Evolutionary conservation across 2,329 filamentous ascomycete species (phyloP), one percentile per base, ranked within the genome.

Genomic region (Aspergillus ibericus): DNA sequence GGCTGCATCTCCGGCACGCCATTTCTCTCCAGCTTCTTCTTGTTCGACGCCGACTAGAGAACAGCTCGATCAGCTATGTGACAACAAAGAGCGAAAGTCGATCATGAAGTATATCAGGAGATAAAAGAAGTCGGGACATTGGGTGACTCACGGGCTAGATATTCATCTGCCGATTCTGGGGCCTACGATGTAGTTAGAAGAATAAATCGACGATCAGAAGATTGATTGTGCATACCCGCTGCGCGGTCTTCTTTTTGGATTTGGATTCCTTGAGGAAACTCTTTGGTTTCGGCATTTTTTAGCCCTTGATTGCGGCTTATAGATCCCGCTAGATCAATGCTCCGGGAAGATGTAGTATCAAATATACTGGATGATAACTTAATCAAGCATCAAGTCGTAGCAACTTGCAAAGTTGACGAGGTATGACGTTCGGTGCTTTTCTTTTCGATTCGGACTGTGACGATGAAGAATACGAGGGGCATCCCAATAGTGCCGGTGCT

Each of bases 21-120:
- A 90, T 81, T 92, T 92, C 61, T 88, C 87, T 6, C 87, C 88
- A 5, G 85, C 85, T 72, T 90, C 86, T 75, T 92, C 88, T 59
- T 86, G 81, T 32, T 87, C 83, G 55, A 90, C 88, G 10, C 87
- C 88, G 22, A 82, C 84, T 82, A 38, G 13, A 32, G 4, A 8
- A 15, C n/a, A 22, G 10, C 27, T 29, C 25, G 15, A 22, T 59
- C 29, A 58, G 36, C 15, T 9, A 55, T 15, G 35, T 20, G 7
- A n/a, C 20, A 18, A 27, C 10, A 12, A 32, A 15, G n/a, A 18
- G 25, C 9, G 27, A 5, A 29, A 8, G 6, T 32, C 9, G 29
- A 32, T 32, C 20, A 13, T 25, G 7, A n/a, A 6, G 38, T 44
- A 53, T 20, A 44, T 22, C 27, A 36, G 27, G 13, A 4, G 35